Conservation (phyloP, 306 rosid species). For the Lablab purpureus region DNA sequence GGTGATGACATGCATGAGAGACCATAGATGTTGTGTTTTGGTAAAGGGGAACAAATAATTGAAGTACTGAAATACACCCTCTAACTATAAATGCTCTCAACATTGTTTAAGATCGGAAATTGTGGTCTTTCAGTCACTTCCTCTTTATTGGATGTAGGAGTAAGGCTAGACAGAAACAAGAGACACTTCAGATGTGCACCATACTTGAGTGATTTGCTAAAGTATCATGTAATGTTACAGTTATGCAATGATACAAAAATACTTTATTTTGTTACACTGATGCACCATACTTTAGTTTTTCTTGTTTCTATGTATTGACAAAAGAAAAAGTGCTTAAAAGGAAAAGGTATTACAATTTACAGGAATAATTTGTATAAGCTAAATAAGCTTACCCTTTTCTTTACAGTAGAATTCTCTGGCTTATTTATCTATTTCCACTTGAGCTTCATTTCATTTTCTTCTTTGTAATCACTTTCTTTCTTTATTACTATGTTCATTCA, state of each 20-base stretch:
- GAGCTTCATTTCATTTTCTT: neutral
- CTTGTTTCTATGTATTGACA: neutral
- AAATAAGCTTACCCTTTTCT: neutral
- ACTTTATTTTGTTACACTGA: neutral
- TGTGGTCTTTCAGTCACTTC: conserved; percentile 5
- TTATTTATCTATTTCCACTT: neutral
- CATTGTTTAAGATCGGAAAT: neutral
- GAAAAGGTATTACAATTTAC: neutral
- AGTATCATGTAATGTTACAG: neutral
- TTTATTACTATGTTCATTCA: no score
- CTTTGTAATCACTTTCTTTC: no score
- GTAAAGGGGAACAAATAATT: conserved; percentile 24
- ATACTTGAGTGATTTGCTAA: neutral
- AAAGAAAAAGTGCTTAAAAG: neutral
- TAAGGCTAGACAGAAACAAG: neutral
- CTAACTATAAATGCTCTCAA: conserved; percentile 4
- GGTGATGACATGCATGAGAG: neutral
- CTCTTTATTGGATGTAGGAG: conserved; percentile 9
- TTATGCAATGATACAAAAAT: neutral
- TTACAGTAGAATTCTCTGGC: neutral
- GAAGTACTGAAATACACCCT: neutral
- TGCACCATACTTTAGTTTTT: neutral
- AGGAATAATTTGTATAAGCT: neutral
- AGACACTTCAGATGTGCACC: neutral
- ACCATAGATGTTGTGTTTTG: conserved; percentile 1